A percentile compares a stretch with the other conserved stretches of the same genome.
Evolutionary conservation across 2,329 filamentous ascomycete genomes (phyloP).

Genomic region (Immersiporthe knoxdaviesiana): DNA sequence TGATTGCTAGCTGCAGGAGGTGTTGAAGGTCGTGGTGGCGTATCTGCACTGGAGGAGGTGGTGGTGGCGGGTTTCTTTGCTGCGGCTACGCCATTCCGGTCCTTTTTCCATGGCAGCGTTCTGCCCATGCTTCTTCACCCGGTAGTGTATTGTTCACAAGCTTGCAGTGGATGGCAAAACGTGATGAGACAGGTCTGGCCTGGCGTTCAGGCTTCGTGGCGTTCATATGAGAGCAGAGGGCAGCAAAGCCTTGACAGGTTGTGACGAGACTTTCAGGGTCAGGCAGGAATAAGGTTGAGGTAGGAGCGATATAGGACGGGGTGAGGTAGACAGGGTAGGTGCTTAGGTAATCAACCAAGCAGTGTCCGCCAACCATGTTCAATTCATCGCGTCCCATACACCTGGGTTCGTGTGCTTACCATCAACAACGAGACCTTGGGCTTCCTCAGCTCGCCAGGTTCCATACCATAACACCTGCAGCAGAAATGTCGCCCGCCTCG

Average conservation of each 20-base stretch:
- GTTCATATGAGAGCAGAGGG: background rate
- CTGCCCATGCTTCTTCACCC: constrained; percentile 20
- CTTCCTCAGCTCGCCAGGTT: constrained; percentile 14
- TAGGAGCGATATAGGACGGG: background rate
- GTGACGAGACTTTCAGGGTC: background rate
- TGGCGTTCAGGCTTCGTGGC: too few species aligned
- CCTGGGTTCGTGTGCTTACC: too few species aligned
- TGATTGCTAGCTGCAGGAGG: background rate
- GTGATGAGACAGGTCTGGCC: too few species aligned
- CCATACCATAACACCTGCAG: constrained; percentile 32
- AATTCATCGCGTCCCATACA: background rate
- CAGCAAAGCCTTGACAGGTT: background rate
- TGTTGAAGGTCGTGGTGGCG: background rate
- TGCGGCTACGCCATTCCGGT: background rate
- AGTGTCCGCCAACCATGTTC: constrained; percentile 4
- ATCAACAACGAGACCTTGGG: background rate
- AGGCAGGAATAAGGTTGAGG: background rate
- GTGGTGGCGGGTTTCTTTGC: background rate
- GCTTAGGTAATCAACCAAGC: background rate
- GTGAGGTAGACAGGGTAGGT: background rate
- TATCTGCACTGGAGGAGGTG: background rate
- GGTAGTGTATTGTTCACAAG: background rate
- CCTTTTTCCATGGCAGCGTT: constrained; percentile 27
- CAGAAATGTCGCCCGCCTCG: constrained; percentile 28
- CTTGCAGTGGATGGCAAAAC: background rate